These are phyloP conservation scores for Penicillium sp. DNA, from an alignment of 2,329 filamentous ascomycete species.

Conservation along the genomic window DNA sequence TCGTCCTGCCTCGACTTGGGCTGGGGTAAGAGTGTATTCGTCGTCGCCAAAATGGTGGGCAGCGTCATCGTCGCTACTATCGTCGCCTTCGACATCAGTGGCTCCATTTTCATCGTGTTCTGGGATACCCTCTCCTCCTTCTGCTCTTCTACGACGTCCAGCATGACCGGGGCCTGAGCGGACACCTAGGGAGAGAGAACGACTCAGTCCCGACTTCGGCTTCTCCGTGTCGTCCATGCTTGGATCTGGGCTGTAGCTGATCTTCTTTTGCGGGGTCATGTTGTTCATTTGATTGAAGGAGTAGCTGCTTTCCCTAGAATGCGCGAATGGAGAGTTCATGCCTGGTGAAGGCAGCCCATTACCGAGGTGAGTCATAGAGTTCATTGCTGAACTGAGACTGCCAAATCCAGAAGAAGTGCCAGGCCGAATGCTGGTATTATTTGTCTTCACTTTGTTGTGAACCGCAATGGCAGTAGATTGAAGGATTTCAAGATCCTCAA, in stretches of 20 bases:
- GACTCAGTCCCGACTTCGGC: slow-evolving; percentile 36
- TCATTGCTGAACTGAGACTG: slow-evolving; percentile 31
- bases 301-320: slow-evolving; percentile 26
- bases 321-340: slow-evolving; percentile 29
- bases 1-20: slow-evolving; percentile 40
- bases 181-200: slow-evolving; percentile 46
- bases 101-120: slow-evolving; percentile 17
- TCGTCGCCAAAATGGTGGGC: slow-evolving; percentile 39
- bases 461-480: slow-evolving; percentile 61
- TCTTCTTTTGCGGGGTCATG: slow-evolving; percentile 35
- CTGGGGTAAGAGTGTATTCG: slow-evolving; percentile 42
- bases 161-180: slow-evolving; percentile 46
- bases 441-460: slow-evolving; percentile 45
- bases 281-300: slow-evolving; percentile 35
- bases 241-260: slow-evolving; percentile 41
- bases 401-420: slow-evolving; percentile 46
- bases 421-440: slow-evolving; percentile 32
- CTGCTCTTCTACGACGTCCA: slow-evolving; percentile 25
- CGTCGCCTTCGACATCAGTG: slow-evolving; percentile 30
- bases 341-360: slow-evolving; percentile 25
- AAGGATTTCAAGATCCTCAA: slow-evolving; percentile 63
- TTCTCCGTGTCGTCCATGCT: slow-evolving; percentile 34
- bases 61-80: slow-evolving; percentile 40
- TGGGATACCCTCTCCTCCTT: slow-evolving; percentile 18
- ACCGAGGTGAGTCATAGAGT: slow-evolving; percentile 14